A percentile compares a stretch with the other conserved stretches of the same genome.
Evolutionary conservation across 1,284 basidiomycete genomes (phyloP).

Genomic region (Papiliotrema fonsecae): DNA sequence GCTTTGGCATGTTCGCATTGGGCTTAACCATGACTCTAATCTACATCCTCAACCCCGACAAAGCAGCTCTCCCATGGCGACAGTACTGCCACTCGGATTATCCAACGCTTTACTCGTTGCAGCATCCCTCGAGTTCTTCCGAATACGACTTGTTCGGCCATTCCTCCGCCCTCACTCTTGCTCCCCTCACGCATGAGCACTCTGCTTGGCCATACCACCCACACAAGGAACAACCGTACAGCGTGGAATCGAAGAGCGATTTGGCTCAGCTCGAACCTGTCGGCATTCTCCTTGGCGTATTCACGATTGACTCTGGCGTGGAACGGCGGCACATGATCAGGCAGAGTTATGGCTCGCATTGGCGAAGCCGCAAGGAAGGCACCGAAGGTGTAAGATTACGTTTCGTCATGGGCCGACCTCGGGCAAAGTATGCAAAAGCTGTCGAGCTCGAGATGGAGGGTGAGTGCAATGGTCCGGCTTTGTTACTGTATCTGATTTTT

Average conservation of each 20-base stretch:
- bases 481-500: background rate
- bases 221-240: conserved; percentile 17
- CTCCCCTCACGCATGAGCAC: conserved; percentile 34
- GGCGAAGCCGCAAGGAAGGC: conserved; percentile 67
- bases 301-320: conserved; percentile 78
- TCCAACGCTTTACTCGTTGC: conserved; percentile 40
- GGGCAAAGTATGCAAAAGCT: conserved; percentile 69
- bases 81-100: conserved; percentile 72
- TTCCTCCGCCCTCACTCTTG: conserved; percentile 17
- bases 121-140: conserved; percentile 14
- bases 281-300: conserved; percentile 84
- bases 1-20: conserved; percentile 61
- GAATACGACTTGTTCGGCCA: conserved; percentile 7
- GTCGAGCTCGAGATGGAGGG: conserved; percentile 88
- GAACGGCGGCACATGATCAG: conserved; percentile 86
- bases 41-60: conserved; percentile 92
- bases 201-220: conserved; percentile 42
- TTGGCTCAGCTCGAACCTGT: conserved; percentile 77
- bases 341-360: conserved; percentile 82
- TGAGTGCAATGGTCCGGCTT: conserved; percentile 49
- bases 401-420: conserved; percentile 84
- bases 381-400: conserved; percentile 82
- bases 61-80: conserved; percentile 88
- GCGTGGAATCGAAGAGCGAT: conserved; percentile 18
- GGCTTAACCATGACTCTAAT: conserved; percentile 66